A percentile compares a stretch with the other conserved stretches of the same genome.
These are phyloP conservation scores for Globisporangium sylvaticum DNA, from an alignment of 352 stramenopile species.

Conservation along the genomic window DNA sequence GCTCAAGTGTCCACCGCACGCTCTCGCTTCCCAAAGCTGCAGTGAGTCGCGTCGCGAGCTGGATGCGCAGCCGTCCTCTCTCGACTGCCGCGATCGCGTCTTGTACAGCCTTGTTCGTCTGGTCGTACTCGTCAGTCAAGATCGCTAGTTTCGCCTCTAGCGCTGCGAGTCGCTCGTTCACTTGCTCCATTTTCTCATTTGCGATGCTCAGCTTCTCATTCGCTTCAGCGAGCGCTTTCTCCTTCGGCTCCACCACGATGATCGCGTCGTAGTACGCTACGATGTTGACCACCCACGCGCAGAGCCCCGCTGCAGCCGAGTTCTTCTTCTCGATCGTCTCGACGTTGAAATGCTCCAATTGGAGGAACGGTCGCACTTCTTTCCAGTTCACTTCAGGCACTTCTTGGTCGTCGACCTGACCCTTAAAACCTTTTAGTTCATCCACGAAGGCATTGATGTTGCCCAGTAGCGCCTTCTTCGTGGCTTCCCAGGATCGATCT, in stretches of 20 bases:
- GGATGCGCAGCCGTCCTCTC: constrained; percentile 82
- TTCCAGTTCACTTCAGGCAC: constrained; percentile 80
- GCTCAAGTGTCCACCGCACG: constrained; percentile 84
- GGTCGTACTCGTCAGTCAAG: constrained; percentile 80
- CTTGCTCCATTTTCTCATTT: constrained; percentile 83
- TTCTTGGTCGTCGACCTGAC: constrained; percentile 54
- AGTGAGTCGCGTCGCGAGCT: constrained; percentile 90
- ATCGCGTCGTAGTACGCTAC: constrained; percentile 94
- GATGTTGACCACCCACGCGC: constrained; percentile 89
- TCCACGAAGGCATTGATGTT: constrained; percentile 94
- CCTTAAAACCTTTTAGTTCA: constrained; percentile 84
- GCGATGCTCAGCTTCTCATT: constrained; percentile 80
- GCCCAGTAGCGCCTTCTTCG: constrained; percentile 90
- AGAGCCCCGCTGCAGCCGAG: constrained; percentile 68
- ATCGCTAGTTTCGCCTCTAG: constrained; percentile 86
- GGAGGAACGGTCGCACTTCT: constrained; percentile 74
- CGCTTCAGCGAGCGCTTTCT: constrained; percentile 68
- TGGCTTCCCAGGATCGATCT: constrained; percentile 90
- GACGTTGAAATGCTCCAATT: constrained; percentile 77
- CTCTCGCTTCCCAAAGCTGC: constrained; percentile 92
- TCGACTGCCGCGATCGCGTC: constrained; percentile 88
- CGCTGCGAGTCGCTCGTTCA: constrained; percentile 86
- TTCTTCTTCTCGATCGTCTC: constrained; percentile 85
- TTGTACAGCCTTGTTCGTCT: constrained; percentile 87
- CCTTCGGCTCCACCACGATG: constrained; percentile 92